Evolutionary conservation across 768 basidiomycete species (phyloP), one percentile per base, ranked within the genome.

Genomic region (Termitomyces sp.): DNA sequence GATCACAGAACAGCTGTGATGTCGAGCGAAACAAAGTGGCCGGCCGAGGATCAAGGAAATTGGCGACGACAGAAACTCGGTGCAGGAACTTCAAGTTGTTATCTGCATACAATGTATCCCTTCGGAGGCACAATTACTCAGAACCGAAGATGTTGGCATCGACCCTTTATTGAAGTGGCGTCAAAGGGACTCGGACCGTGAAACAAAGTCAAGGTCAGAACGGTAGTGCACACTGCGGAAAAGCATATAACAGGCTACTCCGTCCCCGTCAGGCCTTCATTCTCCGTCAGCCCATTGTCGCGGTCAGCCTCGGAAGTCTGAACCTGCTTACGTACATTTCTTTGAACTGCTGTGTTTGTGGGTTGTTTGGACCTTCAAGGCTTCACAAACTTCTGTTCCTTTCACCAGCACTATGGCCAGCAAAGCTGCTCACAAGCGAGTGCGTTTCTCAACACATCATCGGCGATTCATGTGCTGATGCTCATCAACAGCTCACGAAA

Each of bases 351-450:
- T 33, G 26, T 39, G 37, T 41, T 41, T 47, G 42, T 63, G 51
- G 59, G 39, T 54, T 62, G 59, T 57, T 57, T 57, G 56, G 53
- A 58, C 42, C 42, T 44, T 44, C 42, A 24, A 22, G 42, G 22
- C 62, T 39, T 55, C 54, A 45, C 59, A 62, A 65, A 60, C 61
- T 62, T 60, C 61, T 52, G 39, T 60, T 48, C 55, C 48, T 42
- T 60, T 58, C 54, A 48, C 56, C 46, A 61, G n/a, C 57, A 60
- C 65, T 65, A 93, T 93, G 90, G 89, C 92, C 44, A 87, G 83
- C 71, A 92, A 92, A 77, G 87, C 90, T 55, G 90, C 91, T 56
- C 83, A 88, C 71, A 93, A 90, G 77, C 87, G 91, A 68, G 90
- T 92, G 70, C 55, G 68, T 71, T 55, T 24, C 3, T 41, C 34